Evolutionary conservation across 495 filamentous ascomycete genomes (phyloP).

Genomic region (Hypomontagnella submonticulosa): DNA sequence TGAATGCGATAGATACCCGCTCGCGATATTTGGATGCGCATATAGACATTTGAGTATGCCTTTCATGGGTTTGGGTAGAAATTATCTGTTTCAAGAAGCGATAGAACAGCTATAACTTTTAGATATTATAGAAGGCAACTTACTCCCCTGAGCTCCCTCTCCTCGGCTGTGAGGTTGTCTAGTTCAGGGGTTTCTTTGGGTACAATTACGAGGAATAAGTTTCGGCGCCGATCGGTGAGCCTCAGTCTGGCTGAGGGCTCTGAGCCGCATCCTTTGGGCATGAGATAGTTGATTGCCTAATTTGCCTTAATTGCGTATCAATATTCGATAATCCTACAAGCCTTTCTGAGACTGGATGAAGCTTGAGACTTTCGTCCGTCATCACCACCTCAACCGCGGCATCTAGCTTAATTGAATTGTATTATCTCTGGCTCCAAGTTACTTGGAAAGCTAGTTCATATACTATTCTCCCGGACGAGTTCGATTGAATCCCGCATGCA

Average conservation of each 20-base stretch:
- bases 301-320: background rate
- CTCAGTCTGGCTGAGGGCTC: background rate
- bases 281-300: background rate
- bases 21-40: no score
- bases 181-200: background rate
- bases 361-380: background rate
- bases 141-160: no score
- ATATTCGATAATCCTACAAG: background rate
- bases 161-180: background rate
- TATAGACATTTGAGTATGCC: no score
- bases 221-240: background rate
- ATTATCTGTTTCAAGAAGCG: background rate
- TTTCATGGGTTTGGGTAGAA: background rate
- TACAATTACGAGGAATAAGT: background rate
- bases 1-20: no score
- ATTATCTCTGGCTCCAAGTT: no score
- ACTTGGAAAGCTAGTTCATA: no score
- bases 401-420: background rate
- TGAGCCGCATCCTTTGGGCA: background rate
- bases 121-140: conserved; percentile 34
- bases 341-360: background rate
- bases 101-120: conserved; percentile 2
- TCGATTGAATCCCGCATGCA: no score
- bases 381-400: background rate
- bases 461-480: no score